Evolutionary conservation across 2,329 filamentous ascomycete species (phyloP).

Genomic region (Monilinia aucupariae): DNA sequence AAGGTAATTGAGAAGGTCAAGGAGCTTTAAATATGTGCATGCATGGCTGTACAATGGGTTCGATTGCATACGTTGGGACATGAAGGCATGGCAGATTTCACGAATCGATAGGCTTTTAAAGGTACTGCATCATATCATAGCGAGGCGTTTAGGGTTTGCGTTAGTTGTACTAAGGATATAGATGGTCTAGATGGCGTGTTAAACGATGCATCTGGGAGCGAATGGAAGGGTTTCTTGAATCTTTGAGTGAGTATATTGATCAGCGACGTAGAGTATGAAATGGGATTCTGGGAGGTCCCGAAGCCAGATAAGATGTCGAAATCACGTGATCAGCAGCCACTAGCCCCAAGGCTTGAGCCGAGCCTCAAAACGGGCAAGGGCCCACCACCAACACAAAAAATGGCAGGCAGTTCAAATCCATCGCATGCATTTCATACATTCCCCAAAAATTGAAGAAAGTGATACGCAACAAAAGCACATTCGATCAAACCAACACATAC

Average conservation of each 20-base stretch:
- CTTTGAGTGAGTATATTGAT: background rate
- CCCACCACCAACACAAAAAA: background rate
- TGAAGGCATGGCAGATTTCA: constrained; percentile 4
- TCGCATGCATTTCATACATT: constrained; percentile 1
- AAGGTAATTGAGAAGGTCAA: constrained; percentile 14
- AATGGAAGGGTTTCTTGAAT: background rate
- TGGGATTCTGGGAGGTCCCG: no score
- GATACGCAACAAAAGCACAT: background rate
- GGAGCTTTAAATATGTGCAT: constrained; percentile 5
- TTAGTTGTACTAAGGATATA: background rate
- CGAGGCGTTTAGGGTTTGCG: constrained; percentile 23
- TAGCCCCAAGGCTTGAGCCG: constrained; percentile 5
- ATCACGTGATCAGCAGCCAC: background rate
- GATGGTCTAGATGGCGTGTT: constrained; percentile 4
- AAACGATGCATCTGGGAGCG: background rate
- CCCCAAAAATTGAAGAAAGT: constrained; percentile 12
- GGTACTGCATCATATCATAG: constrained; percentile 19
- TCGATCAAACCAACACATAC: background rate
- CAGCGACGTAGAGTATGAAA: constrained; percentile 11
- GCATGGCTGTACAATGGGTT: constrained; percentile 1
- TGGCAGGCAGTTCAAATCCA: no score
- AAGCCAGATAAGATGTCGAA: no score
- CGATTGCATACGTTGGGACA: background rate
- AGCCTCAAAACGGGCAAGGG: constrained; percentile 6
- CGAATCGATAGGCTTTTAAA: constrained; percentile 11